Evolutionary conservation across 2,329 filamentous ascomycete species (phyloP).

Genomic region (Podosphaera fusca): DNA sequence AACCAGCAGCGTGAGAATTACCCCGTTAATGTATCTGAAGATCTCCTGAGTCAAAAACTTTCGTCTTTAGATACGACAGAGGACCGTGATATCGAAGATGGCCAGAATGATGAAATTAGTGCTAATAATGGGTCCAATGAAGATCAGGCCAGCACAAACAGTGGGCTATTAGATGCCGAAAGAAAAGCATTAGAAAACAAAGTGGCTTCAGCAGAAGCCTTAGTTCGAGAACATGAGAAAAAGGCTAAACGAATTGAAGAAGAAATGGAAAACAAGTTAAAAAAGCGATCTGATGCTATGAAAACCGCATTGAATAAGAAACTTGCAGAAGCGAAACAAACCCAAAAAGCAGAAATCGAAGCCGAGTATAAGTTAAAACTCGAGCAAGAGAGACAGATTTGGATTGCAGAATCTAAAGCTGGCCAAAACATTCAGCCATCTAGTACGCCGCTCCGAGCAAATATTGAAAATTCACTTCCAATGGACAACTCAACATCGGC

Average conservation of each 20-base stretch:
- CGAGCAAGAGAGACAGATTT: constrained; percentile 40
- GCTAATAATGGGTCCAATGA: constrained; percentile 3
- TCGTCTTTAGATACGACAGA: constrained; percentile 9
- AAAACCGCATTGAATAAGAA: constrained; percentile 44
- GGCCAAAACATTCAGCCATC: constrained; percentile 7
- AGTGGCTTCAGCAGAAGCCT: constrained; percentile 22
- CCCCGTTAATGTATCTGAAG: constrained; percentile 18
- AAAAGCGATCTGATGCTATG: constrained; percentile 45
- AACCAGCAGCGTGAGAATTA: constrained; percentile 36
- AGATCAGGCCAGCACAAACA: background rate
- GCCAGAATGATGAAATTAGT: constrained; percentile 25
- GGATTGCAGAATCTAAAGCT: constrained; percentile 28
- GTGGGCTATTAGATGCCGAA: constrained; percentile 21
- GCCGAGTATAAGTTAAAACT: constrained; percentile 25
- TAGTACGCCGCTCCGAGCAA: no score
- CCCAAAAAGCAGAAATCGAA: constrained; percentile 29
- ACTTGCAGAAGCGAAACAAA: constrained; percentile 29
- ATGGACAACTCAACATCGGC: constrained; percentile 2
- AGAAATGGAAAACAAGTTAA: constrained; percentile 34
- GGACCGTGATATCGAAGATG: constrained; percentile 31
- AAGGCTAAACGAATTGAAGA: constrained; percentile 36
- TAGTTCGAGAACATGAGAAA: constrained; percentile 38
- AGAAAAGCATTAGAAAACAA: constrained; percentile 14
- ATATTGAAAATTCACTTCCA: constrained; percentile 20
- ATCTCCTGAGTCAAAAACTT: constrained; percentile 21